phyloP scores from a whole-genome alignment of 768 basidiomycete species.

The Gautieria morchelliformis region DNA sequence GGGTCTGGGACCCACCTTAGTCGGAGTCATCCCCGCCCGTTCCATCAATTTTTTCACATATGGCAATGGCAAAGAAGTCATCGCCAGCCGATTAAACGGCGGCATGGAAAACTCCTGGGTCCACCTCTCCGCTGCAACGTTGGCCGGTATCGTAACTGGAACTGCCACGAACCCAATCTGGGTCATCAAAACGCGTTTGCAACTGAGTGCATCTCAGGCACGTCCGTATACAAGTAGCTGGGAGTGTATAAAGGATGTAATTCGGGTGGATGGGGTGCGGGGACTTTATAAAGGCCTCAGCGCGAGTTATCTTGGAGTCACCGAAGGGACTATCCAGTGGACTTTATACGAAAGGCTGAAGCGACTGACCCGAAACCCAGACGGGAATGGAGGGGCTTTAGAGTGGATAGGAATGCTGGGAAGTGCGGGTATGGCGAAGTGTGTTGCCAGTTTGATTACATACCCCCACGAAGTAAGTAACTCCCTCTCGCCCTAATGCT shows the following conservation, averaged over 20 bases:
- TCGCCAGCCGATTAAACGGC: constrained; percentile 73
- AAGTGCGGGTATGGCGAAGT: constrained; percentile 89
- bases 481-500: background rate
- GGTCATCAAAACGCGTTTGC: constrained; percentile 97
- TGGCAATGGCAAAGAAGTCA: constrained; percentile 89
- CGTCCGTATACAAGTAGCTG: constrained; percentile 42
- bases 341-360: constrained; percentile 92
- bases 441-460: constrained; percentile 87
- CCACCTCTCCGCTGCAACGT: constrained; percentile 76
- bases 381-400: constrained; percentile 44
- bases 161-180: constrained; percentile 96
- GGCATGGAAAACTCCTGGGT: constrained; percentile 76
- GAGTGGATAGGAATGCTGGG: constrained; percentile 81
- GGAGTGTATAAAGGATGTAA: constrained; percentile 60
- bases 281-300: constrained; percentile 95
- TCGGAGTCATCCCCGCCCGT: constrained; percentile 90
- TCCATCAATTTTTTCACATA: constrained; percentile 98
- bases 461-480: constrained; percentile 90
- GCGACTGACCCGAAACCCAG: constrained; percentile 41
- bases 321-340: constrained; percentile 97
- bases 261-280: constrained; percentile 68
- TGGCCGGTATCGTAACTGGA: constrained; percentile 80
- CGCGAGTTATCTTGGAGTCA: constrained; percentile 91
- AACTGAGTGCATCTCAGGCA: constrained; percentile 42
- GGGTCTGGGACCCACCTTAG: constrained; percentile 88